Conservation (phyloP, 176 grass and related monocot genomes). For the Zoysia pacifica region DNA sequence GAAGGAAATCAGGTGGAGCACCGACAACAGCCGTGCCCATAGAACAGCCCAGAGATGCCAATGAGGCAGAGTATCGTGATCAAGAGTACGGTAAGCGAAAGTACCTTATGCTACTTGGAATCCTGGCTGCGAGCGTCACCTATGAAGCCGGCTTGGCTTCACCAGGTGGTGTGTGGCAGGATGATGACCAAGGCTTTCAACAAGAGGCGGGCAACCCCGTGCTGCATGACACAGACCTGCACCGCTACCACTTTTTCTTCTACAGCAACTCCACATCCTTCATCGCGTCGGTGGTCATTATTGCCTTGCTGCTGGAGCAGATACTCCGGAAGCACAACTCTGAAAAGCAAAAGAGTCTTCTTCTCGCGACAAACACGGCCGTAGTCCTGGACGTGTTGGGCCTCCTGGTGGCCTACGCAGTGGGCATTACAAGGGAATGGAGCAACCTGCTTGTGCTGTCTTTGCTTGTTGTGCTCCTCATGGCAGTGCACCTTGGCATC, state of each 20-base stretch:
- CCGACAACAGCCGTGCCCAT: too few relatives aligned
- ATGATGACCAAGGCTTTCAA: neutral
- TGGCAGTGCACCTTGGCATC: neutral
- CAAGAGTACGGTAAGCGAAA: neutral
- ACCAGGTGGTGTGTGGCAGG: neutral
- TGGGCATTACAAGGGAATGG: neutral
- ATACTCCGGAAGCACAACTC: too few relatives aligned
- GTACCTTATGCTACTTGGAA: constrained; percentile 1
- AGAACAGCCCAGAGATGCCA: too few relatives aligned
- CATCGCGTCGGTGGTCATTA: neutral
- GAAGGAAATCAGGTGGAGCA: neutral
- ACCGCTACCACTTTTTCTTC: neutral
- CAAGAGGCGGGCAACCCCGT: neutral
- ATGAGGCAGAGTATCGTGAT: too few relatives aligned
- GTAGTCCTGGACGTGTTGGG: constrained; percentile 29
- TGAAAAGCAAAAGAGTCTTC: too few relatives aligned
- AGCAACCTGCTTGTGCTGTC: neutral
- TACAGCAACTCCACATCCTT: constrained; percentile 23
- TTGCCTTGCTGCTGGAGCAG: neutral
- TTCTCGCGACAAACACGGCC: neutral
- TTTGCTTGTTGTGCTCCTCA: neutral
- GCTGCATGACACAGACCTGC: neutral
- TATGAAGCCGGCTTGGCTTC: constrained; percentile 5
- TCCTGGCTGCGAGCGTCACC: constrained; percentile 12
- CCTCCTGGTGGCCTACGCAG: constrained; percentile 33